Percentiles rank a stretch among this genome's conserved stretches.
Evolutionary conservation across 2,329 filamentous ascomycete species (phyloP).

Genomic region (Botrytis medusae): DNA sequence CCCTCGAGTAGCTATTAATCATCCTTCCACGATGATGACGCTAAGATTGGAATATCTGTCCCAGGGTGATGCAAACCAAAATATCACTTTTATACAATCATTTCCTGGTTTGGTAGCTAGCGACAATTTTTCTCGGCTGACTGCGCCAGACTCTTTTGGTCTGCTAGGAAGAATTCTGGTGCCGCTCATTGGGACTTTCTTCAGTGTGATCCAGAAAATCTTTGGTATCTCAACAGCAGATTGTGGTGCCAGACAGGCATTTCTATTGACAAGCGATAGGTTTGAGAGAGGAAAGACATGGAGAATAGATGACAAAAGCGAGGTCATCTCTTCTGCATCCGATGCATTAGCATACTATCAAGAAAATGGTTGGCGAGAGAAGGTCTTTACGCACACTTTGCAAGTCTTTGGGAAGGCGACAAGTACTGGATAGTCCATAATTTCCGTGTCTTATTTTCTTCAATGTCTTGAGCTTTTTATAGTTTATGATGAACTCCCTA

Average conservation of each 20-base stretch:
- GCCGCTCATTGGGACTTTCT: neutral
- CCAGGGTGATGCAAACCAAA: neutral
- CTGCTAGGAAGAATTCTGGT: neutral
- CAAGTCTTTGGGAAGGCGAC: neutral
- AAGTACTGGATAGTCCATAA: neutral
- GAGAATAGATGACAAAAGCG: neutral
- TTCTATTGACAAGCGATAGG: neutral
- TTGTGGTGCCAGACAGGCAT: neutral
- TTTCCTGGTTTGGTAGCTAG: neutral
- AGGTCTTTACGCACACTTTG: neutral
- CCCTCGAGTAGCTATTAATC: neutral
- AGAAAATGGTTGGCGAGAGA: neutral
- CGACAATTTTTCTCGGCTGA: neutral
- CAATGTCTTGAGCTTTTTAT: too few species aligned
- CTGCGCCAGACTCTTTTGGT: neutral
- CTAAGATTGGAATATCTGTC: neutral
- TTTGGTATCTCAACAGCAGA: neutral
- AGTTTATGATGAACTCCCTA: neutral
- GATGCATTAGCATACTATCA: neutral
- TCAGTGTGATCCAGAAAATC: neutral
- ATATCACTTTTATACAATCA: neutral
- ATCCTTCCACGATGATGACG: neutral
- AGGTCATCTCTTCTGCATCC: neutral
- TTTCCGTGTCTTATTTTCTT: neutral
- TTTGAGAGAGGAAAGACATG: neutral